Evolutionary conservation across 306 rosid species (phyloP), one percentile per base, ranked within the genome.

Genomic region (Acmispon strigosus): DNA sequence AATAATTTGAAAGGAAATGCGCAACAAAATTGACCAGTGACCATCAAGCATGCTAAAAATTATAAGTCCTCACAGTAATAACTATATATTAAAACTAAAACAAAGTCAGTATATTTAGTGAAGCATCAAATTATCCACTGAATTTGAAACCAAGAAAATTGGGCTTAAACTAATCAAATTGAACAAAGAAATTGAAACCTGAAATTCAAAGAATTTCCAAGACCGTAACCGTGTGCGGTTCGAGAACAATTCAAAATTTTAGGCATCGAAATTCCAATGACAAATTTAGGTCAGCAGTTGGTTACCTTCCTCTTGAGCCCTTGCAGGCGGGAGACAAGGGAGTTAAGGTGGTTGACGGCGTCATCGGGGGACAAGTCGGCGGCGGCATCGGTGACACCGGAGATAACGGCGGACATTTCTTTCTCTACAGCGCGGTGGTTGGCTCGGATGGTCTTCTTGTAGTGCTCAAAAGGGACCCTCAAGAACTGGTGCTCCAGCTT

Each of bases 391-490:
- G 64, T 12, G 65, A 89, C 91, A 74, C 87, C 82, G 58, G 85
- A 78, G 45, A 94, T 82, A 44, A 94, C 96, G 63, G 96, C 79
- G 24, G 95, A 86, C 61, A 94, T 72, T 74, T 91, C 99, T 72
- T 87, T 91, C 85, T 94, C 96, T 62, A 75, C 83, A 70, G 75
- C 80, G 55, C 99, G 97, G 74, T 94, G 90, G 84, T 89, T 89
- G 72, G 89, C 82, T 6, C 99, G 97, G 84, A 91, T 86, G 81
- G 96, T 82, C 81, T 94, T 94, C 91, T 89, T 94, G 96, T 83
- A 94, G 83, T 89, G 88, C 83, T 94, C 99, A 67, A 91, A 94
- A n/a, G 99, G 99, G 76, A 91, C 97, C 74, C 97, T 82, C 12
- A 94, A 75, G 72, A 94, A 87, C 86, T 94, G 99, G 77, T 94